These are phyloP conservation scores for Hymenoscyphus fructigenus DNA, from an alignment of 2,329 filamentous ascomycete species.

Conservation along the genomic window DNA sequence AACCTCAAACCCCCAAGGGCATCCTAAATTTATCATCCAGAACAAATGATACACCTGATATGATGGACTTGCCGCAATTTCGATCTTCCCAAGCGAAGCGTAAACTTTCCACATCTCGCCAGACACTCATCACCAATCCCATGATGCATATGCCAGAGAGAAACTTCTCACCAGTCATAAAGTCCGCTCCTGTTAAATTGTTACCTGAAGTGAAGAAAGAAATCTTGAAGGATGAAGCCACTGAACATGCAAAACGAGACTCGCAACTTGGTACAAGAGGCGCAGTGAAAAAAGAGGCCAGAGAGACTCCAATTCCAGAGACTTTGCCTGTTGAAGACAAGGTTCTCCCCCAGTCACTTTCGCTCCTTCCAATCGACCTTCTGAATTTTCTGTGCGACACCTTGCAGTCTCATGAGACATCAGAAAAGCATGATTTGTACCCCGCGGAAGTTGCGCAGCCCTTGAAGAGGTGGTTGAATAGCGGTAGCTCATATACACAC, in stretches of 20 bases:
- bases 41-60: slow-evolving; percentile 15
- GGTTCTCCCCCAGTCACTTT: slow-evolving; percentile 57
- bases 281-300: background rate
- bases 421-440: slow-evolving; percentile 49
- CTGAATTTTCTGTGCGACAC: slow-evolving; percentile 62
- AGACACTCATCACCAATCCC: slow-evolving; percentile 28
- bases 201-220: slow-evolving; percentile 3
- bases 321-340: slow-evolving; percentile 30
- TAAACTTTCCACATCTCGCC: slow-evolving; percentile 22
- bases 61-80: slow-evolving; percentile 11
- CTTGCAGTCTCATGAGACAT: slow-evolving; percentile 55
- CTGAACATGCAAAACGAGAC: background rate
- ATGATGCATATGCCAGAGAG: slow-evolving; percentile 21
- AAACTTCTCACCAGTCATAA: slow-evolving; percentile 10
- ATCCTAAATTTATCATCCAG: slow-evolving; percentile 28
- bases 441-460: slow-evolving; percentile 29
- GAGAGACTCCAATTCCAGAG: background rate
- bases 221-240: background rate
- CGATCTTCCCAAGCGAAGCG: slow-evolving; percentile 23
- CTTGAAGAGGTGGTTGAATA: slow-evolving; percentile 17
- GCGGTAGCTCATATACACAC: background rate
- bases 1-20: slow-evolving; percentile 31
- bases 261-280: slow-evolving; percentile 8
- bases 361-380: slow-evolving; percentile 52
- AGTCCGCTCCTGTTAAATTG: slow-evolving; percentile 1